Conservation (phyloP, 2,329 filamentous ascomycete genomes). For the Xylaria arbuscula region DNA sequence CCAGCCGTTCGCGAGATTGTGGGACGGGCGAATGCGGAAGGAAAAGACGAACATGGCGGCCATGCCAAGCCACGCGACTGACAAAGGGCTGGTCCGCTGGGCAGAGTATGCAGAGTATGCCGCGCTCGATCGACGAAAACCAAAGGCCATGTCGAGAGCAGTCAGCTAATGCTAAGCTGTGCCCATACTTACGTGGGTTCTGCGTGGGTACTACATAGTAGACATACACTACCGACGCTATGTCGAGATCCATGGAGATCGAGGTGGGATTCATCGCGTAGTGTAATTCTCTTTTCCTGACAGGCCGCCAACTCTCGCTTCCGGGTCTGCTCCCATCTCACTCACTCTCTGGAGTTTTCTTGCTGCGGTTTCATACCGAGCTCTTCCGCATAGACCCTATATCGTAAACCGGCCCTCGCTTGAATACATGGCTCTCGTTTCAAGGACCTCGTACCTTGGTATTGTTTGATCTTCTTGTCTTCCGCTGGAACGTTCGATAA, state of each 20-base stretch:
- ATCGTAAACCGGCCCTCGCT: slow-evolving; percentile 25
- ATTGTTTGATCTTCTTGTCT: slow-evolving; percentile 45
- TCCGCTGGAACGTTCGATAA: slow-evolving; percentile 39
- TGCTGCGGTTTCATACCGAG: slow-evolving; percentile 39
- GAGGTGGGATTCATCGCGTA: background rate
- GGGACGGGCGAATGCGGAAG: slow-evolving; percentile 25
- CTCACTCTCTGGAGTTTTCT: background rate
- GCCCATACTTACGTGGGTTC: too few species aligned
- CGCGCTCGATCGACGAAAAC: slow-evolving; percentile 31
- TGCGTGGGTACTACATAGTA: too few species aligned
- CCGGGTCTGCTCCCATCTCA: background rate
- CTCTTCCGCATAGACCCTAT: slow-evolving; percentile 38
- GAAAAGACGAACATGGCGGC: slow-evolving; percentile 18
- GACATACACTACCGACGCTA: background rate
- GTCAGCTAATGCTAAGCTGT: background rate
- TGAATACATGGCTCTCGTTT: slow-evolving; percentile 32
- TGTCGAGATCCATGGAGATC: background rate
- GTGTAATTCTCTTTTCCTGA: background rate
- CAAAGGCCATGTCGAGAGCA: slow-evolving; percentile 29
- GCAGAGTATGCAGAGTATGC: slow-evolving; percentile 8
- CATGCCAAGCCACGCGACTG: slow-evolving; percentile 23
- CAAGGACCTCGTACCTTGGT: slow-evolving; percentile 36
- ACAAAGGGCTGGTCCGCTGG: slow-evolving; percentile 20
- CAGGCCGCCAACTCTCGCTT: background rate
- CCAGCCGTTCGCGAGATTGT: slow-evolving; percentile 25